A percentile compares a stretch with the other conserved stretches of the same genome.
Conservation (phyloP, 352 stramenopile genomes). For the Globisporangium yorkense region DNA sequence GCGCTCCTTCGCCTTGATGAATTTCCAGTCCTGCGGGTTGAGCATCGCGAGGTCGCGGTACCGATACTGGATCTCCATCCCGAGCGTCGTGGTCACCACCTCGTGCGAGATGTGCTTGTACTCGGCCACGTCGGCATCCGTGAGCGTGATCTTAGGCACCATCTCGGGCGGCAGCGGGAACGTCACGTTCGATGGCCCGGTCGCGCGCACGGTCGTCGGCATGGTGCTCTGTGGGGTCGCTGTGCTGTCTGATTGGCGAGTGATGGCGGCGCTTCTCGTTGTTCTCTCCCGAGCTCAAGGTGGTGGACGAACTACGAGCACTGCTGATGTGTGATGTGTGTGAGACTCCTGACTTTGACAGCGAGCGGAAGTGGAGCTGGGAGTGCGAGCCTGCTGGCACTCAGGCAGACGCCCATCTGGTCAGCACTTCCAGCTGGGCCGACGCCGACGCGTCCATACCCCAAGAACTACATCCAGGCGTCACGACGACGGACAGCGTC, state of each 20-base stretch:
- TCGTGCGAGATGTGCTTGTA: conserved; percentile 27
- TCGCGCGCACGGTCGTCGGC: conserved; percentile 6
- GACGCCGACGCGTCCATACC: no score
- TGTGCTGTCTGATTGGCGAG: neutral
- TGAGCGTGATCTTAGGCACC: conserved; percentile 22
- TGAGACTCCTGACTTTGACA: no score
- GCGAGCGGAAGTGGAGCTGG: no score
- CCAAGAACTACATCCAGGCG: no score
- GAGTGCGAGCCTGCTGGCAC: no score
- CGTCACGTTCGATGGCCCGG: conserved; percentile 7
- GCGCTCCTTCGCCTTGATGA: conserved; percentile 8
- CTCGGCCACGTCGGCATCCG: conserved; percentile 21
- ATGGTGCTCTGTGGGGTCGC: neutral
- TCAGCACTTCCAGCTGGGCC: no score
- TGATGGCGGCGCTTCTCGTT: neutral
- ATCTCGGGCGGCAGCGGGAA: conserved; percentile 17
- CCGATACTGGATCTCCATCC: conserved; percentile 35
- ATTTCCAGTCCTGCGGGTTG: conserved; percentile 7
- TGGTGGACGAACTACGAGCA: no score
- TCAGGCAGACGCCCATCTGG: no score
- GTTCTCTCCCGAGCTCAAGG: no score
- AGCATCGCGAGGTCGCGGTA: conserved; percentile 7
- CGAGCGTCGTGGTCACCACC: conserved; percentile 35
- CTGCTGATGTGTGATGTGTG: no score
- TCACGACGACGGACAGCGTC: no score